Conservation (phyloP, 192 early-diverging fungal genomes). For the Neocallimastix lanati region DNA sequence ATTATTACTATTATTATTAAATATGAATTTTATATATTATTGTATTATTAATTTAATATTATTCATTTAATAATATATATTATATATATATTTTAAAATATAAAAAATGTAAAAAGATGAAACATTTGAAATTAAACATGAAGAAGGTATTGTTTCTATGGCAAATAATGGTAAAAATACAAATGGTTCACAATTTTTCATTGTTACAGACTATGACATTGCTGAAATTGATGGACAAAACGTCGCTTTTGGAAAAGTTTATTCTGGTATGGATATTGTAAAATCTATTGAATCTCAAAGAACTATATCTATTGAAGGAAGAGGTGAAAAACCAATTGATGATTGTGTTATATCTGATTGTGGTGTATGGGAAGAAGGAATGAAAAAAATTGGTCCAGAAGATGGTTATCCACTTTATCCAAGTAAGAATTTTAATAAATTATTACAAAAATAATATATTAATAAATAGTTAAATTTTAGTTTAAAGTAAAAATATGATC, state of each 20-base stretch:
- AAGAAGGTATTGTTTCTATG: constrained; percentile 38
- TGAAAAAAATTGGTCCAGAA: not conserved
- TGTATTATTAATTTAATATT: no score
- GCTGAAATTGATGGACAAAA: constrained; percentile 57
- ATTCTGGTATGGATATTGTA: not conserved
- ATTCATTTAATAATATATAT: no score
- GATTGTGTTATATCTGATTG: constrained; percentile 54
- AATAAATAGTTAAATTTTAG: no score
- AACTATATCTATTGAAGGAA: constrained; percentile 21
- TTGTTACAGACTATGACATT: constrained; percentile 40
- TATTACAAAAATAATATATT: no score
- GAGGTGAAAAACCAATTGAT: constrained; percentile 30
- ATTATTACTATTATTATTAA: no score
- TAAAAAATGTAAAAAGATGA: not conserved
- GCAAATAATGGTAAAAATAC: constrained; percentile 60
- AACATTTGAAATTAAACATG: not conserved
- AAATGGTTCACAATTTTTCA: constrained; percentile 73
- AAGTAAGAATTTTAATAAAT: not conserved
- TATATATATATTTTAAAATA: no score
- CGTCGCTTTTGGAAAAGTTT: constrained; percentile 58
- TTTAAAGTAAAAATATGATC: no score
- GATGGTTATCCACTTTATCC: not conserved
- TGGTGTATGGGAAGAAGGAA: constrained; percentile 34
- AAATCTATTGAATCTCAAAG: constrained; percentile 7
- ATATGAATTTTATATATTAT: no score